phyloP scores from a whole-genome alignment of 1,139 yeast species.

The Kodamaea arcana region DNA sequence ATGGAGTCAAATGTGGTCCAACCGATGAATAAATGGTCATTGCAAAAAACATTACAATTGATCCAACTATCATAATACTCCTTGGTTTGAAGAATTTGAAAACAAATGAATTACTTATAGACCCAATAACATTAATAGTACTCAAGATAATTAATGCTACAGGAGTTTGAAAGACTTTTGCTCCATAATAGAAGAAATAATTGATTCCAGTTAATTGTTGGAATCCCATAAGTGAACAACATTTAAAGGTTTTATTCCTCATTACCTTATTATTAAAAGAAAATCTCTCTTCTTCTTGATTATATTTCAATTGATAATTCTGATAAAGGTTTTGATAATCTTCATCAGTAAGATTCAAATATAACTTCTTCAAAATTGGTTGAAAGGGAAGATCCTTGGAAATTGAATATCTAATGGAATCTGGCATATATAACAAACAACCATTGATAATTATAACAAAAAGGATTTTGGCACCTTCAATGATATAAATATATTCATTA shows the following conservation, averaged over 20 bases:
- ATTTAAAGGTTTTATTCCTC: conserved; percentile 5
- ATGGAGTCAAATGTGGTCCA: conserved; percentile 7
- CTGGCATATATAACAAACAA: conserved; percentile 10
- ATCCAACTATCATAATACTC: conserved; percentile 9
- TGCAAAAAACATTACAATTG: conserved; percentile 13
- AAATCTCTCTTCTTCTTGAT: background rate
- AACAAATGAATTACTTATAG: conserved; percentile 11
- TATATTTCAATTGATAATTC: too few species aligned
- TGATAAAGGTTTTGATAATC: background rate
- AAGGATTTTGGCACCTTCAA: conserved; percentile 9
- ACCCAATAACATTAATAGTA: conserved; percentile 16
- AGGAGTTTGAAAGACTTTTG: conserved; percentile 16
- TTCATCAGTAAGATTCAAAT: background rate
- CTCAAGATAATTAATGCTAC: conserved; percentile 13
- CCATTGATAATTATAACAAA: conserved; percentile 8
- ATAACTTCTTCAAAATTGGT: background rate
- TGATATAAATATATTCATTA: conserved; percentile 1
- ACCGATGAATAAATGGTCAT: conserved; percentile 13
- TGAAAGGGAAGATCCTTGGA: background rate
- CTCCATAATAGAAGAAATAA: conserved; percentile 31
- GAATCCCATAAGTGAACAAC: conserved; percentile 23
- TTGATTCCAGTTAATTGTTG: conserved; percentile 37
- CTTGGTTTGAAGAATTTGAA: conserved; percentile 8
- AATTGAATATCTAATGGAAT: conserved; percentile 9
- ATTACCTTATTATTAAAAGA: background rate